Evolutionary conservation across 305 asterid species (phyloP).

Genomic region (Andrographis paniculata): DNA sequence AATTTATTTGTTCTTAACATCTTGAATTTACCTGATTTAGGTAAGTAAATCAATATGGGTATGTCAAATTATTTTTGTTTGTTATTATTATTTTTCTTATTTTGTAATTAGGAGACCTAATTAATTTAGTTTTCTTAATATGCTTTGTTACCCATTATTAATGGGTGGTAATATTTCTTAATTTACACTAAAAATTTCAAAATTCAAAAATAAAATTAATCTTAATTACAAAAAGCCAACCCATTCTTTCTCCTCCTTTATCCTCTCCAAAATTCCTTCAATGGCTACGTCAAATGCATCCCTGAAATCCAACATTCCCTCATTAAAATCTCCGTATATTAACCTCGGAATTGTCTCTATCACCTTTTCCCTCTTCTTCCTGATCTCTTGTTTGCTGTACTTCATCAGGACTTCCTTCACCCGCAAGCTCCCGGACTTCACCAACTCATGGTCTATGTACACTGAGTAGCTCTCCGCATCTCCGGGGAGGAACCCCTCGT

Average conservation of each 20-base stretch:
- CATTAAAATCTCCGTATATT: constrained; percentile 28
- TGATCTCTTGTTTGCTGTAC: constrained; percentile 36
- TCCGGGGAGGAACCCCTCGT: constrained; percentile 60
- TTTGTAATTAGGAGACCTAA: no score
- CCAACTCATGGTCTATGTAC: constrained; percentile 43
- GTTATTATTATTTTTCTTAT: no score
- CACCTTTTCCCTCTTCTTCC: constrained; percentile 50
- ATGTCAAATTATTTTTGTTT: no score
- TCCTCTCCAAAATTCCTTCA: constrained; percentile 42
- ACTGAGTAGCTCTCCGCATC: constrained; percentile 68
- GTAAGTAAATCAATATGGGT: no score
- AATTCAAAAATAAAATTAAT: no score
- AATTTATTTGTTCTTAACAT: no score
- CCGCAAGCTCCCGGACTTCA: constrained; percentile 30
- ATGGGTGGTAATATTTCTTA: no score
- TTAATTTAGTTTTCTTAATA: no score
- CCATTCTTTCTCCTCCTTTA: constrained; percentile 24
- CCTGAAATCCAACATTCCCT: constrained; percentile 22
- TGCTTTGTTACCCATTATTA: no score
- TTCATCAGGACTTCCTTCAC: constrained; percentile 41
- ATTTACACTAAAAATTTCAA: no score
- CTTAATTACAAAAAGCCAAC: constrained; percentile 6
- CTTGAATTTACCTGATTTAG: no score
- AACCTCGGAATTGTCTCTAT: constrained; percentile 52
- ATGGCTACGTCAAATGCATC: constrained; percentile 61